phyloP scores from a whole-genome alignment of 805 yeast species.

The Metschnikowia picachoensis region DNA sequence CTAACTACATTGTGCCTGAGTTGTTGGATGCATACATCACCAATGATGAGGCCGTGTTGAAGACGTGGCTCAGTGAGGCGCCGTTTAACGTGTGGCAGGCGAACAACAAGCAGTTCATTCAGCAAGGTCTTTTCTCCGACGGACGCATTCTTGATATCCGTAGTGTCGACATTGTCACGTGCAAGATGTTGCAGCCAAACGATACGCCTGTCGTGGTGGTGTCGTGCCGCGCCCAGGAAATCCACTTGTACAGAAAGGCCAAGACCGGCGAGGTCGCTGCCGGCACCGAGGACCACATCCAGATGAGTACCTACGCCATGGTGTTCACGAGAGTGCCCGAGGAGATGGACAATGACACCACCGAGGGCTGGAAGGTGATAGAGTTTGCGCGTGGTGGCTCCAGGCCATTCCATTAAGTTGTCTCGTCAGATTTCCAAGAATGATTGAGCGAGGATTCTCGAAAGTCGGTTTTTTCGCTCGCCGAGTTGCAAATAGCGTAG shows the following conservation, averaged over 20 bases:
- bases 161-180: slow-evolving; percentile 87
- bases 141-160: slow-evolving; percentile 90
- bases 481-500: too few relatives aligned
- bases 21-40: slow-evolving; percentile 90
- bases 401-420: slow-evolving; percentile 57
- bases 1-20: slow-evolving; percentile 93
- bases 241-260: slow-evolving; percentile 80
- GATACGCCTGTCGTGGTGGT: slow-evolving; percentile 90
- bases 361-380: slow-evolving; percentile 96
- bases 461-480: too few relatives aligned
- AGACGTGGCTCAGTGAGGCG: slow-evolving; percentile 94
- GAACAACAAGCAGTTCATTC: slow-evolving; percentile 85
- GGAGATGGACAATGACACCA: slow-evolving; percentile 80
- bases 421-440: too few relatives aligned
- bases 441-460: too few relatives aligned
- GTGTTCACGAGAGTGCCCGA: slow-evolving; percentile 92
- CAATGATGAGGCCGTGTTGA: slow-evolving; percentile 80
- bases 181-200: slow-evolving; percentile 84
- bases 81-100: slow-evolving; percentile 94
- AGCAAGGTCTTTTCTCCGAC: slow-evolving; percentile 87
- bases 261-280: slow-evolving; percentile 95
- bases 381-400: slow-evolving; percentile 94
- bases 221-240: slow-evolving; percentile 95
- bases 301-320: slow-evolving; percentile 92
- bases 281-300: slow-evolving; percentile 90